Evolutionary conservation across 169 alveolate species (phyloP).

Genomic region (Blepharisma undulans): DNA sequence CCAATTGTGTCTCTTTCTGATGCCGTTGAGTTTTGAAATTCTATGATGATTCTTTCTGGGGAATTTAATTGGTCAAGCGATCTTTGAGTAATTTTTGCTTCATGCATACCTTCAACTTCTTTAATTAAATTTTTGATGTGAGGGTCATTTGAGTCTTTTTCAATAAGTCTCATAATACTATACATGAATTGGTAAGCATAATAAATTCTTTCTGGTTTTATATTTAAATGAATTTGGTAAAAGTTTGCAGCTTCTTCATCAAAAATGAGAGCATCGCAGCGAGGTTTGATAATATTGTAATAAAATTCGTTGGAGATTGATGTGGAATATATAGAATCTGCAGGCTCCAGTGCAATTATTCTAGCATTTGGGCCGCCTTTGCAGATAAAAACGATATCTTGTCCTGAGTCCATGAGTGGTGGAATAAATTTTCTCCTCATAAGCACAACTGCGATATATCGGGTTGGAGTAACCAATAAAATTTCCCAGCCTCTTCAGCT

Average conservation of each 20-base stretch:
- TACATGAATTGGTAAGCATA: conserved; percentile 30
- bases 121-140: neutral
- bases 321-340: conserved; percentile 13
- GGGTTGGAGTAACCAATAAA: conserved; percentile 11
- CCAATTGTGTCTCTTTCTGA: neutral
- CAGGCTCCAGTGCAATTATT: conserved; percentile 25
- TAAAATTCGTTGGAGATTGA: conserved; percentile 13
- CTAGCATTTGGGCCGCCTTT: conserved; percentile 36
- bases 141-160: neutral
- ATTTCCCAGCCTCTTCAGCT: conserved; percentile 65
- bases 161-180: neutral
- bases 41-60: neutral
- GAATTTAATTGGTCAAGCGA: neutral
- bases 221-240: conserved; percentile 1
- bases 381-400: conserved; percentile 48
- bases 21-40: neutral
- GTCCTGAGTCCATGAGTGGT: conserved; percentile 62
- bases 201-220: neutral
- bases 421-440: conserved; percentile 67
- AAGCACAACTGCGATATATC: conserved; percentile 46
- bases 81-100: neutral
- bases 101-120: neutral
- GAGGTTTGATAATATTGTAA: neutral
- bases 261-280: conserved; percentile 37
- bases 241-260: conserved; percentile 39